These are phyloP conservation scores for Prunus dulcis DNA, from an alignment of 306 rosid species.

Conservation along the genomic window DNA sequence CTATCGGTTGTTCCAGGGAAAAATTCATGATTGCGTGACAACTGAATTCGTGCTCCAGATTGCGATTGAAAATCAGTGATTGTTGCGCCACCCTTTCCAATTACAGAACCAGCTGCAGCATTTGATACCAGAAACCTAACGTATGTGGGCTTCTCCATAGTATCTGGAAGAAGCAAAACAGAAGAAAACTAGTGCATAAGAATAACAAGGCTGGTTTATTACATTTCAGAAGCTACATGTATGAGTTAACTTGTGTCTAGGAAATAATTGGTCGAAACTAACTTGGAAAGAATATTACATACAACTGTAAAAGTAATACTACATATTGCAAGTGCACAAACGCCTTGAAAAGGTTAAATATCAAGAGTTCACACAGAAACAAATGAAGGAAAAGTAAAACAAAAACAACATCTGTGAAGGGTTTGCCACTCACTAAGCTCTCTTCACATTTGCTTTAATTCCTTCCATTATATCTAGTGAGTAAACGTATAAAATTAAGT, in stretches of 20 bases:
- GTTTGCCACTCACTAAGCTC: neutral
- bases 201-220: constrained; percentile 14
- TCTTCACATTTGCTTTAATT: neutral
- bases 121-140: constrained; percentile 94
- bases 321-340: neutral
- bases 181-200: constrained; percentile 6
- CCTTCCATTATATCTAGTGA: neutral
- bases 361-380: neutral
- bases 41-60: constrained; percentile 97
- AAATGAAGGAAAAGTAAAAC: neutral
- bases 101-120: constrained; percentile 99
- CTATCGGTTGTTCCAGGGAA: constrained; percentile 98
- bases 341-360: neutral
- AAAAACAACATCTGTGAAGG: neutral
- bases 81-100: constrained; percentile 99
- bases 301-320: neutral
- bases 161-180: constrained; percentile 50
- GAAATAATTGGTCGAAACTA: neutral
- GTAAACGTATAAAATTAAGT: neutral
- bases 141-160: constrained; percentile 78
- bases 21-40: constrained; percentile 94
- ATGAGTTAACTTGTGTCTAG: neutral
- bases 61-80: constrained; percentile 97
- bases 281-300: neutral
- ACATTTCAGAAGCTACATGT: neutral